A percentile compares a stretch with the other conserved stretches of the same genome.
Evolutionary conservation across 352 stramenopile genomes (phyloP).

Genomic region (Phytophthora chlamydospora): DNA sequence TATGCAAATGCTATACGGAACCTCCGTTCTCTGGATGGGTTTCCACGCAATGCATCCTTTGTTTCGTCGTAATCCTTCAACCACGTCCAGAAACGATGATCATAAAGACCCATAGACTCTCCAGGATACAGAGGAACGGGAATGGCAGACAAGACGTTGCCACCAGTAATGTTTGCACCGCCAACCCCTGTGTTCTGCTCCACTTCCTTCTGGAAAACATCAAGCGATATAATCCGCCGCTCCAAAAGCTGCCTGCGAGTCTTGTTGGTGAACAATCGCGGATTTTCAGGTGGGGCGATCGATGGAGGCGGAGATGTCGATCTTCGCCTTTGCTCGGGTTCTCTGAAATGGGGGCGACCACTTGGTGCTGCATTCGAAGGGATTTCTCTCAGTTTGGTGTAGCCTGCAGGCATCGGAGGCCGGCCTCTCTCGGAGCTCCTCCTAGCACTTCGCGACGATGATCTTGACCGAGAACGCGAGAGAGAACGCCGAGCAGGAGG

Average conservation of each 20-base stretch:
- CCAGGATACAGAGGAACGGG: slow-evolving; percentile 29
- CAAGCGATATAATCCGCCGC: slow-evolving; percentile 26
- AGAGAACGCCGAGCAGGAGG: neutral
- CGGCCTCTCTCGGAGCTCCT: slow-evolving; percentile 20
- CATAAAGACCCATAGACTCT: slow-evolving; percentile 35
- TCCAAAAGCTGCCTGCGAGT: slow-evolving; percentile 26
- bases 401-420: neutral
- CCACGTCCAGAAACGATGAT: slow-evolving; percentile 37
- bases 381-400: slow-evolving; percentile 7
- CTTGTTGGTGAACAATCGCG: slow-evolving; percentile 11
- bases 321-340: slow-evolving; percentile 1
- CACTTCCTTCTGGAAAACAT: slow-evolving; percentile 22
- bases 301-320: slow-evolving; percentile 9
- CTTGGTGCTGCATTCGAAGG: neutral
- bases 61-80: slow-evolving; percentile 20
- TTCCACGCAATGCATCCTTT: slow-evolving; percentile 26
- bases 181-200: neutral
- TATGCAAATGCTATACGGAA: slow-evolving; percentile 36
- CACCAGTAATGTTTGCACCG: neutral
- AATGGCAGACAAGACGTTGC: slow-evolving; percentile 13
- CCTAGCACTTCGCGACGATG: slow-evolving; percentile 16
- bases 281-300: slow-evolving; percentile 13
- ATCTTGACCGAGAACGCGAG: slow-evolving; percentile 18
- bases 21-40: slow-evolving; percentile 21
- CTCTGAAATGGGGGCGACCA: neutral